These are phyloP conservation scores for Euphorbia lathyris DNA, from an alignment of 345 rosid genomes.

Conservation along the genomic window DNA sequence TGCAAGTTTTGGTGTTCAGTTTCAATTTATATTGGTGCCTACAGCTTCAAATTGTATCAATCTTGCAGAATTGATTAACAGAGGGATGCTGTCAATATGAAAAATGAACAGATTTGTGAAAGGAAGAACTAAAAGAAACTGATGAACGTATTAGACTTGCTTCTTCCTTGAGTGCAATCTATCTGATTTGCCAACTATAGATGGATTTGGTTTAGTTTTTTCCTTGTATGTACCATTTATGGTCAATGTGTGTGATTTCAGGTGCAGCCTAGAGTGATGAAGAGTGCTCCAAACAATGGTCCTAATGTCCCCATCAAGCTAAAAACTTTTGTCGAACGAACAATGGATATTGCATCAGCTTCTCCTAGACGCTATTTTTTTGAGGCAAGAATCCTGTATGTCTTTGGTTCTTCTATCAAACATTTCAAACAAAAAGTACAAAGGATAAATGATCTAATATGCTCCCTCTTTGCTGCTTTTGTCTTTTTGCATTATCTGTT, in stretches of 20 bases:
- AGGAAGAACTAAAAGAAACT: background rate
- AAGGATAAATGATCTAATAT: background rate
- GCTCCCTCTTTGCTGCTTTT: background rate
- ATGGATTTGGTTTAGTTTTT: background rate
- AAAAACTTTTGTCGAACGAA: slow-evolving; percentile 63
- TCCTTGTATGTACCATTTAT: background rate
- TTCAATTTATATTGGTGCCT: background rate
- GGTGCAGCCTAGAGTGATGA: slow-evolving; percentile 54
- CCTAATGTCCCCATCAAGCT: slow-evolving; percentile 50
- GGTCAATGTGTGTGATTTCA: slow-evolving; percentile 24
- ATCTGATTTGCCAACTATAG: background rate
- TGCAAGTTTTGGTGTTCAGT: background rate
- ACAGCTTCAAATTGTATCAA: background rate
- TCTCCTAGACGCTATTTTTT: slow-evolving; percentile 90
- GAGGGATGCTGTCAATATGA: background rate
- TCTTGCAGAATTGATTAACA: background rate
- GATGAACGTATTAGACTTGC: background rate
- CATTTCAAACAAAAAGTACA: background rate
- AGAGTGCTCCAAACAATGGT: slow-evolving; percentile 29
- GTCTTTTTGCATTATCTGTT: background rate
- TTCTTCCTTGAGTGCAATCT: background rate
- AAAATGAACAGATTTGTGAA: background rate
- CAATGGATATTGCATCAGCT: slow-evolving; percentile 97
- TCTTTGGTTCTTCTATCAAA: slow-evolving; percentile 17
- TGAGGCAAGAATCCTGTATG: slow-evolving; percentile 60